phyloP scores from a whole-genome alignment of 352 stramenopile species.

The Saprolegnia parasitica region DNA sequence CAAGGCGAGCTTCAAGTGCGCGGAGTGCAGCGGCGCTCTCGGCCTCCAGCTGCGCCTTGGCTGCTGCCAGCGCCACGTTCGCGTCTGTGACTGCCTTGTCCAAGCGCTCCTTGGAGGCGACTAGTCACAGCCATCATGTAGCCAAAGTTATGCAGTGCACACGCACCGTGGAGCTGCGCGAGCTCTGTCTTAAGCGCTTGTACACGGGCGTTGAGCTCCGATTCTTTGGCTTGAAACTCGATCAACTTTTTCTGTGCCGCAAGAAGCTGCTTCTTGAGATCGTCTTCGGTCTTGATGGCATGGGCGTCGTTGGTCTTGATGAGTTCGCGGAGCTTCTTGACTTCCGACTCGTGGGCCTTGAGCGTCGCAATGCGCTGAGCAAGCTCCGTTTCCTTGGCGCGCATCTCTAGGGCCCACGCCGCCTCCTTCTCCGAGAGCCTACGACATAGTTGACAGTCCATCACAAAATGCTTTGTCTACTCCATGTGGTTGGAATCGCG shows the following conservation, averaged over 20 bases:
- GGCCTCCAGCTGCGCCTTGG: background rate
- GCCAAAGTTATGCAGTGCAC: background rate
- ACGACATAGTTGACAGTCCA: no score
- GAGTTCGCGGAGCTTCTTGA: slow-evolving; percentile 23
- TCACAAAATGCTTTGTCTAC: no score
- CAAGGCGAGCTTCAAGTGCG: background rate
- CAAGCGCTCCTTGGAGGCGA: background rate
- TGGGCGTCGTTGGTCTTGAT: slow-evolving; percentile 29
- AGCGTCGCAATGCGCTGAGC: slow-evolving; percentile 29
- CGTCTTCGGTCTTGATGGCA: slow-evolving; percentile 13
- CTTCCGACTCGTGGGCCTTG: slow-evolving; percentile 26
- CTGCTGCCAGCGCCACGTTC: background rate
- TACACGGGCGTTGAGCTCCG: background rate
- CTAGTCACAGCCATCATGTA: background rate
- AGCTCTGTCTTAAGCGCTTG: background rate
- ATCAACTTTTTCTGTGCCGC: slow-evolving; percentile 16
- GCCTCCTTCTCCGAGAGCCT: slow-evolving; percentile 32
- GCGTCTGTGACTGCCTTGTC: background rate
- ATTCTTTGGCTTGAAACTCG: background rate
- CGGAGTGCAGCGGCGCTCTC: background rate
- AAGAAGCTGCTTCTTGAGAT: slow-evolving; percentile 21
- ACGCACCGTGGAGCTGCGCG: background rate
- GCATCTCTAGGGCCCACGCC: slow-evolving; percentile 30
- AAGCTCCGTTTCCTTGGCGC: slow-evolving; percentile 30
- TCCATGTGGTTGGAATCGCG: slow-evolving; percentile 31